Conservation (phyloP, 1,139 yeast genomes). For the Nadsonia starkeyi-henricii region DNA sequence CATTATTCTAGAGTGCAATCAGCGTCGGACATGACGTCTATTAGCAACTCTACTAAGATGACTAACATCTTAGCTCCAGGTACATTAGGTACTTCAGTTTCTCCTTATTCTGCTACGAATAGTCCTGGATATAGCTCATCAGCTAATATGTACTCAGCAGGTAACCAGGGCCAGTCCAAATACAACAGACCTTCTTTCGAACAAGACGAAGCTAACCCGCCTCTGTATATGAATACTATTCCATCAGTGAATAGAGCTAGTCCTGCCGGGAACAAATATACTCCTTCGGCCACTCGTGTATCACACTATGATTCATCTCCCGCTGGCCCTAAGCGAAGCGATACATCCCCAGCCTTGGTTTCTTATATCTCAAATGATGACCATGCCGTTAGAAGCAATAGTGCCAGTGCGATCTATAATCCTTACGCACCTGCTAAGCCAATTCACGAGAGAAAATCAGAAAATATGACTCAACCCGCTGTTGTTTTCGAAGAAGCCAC, state of each 20-base stretch:
- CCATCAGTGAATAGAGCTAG: background rate
- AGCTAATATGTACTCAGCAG: background rate
- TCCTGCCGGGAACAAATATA: background rate
- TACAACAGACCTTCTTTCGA: background rate
- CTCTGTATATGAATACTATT: background rate
- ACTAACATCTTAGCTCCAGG: background rate
- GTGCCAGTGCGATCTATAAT: background rate
- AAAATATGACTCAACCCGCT: background rate
- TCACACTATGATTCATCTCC: too few species aligned
- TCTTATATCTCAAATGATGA: conserved; percentile 1
- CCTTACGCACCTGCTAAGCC: conserved; percentile 1
- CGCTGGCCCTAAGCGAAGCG: too few species aligned
- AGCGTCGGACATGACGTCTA: conserved; percentile 6
- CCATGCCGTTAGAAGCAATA: background rate
- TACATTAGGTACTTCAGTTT: background rate
- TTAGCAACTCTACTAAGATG: background rate
- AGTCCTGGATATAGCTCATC: background rate
- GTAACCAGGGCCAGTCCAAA: background rate
- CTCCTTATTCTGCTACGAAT: background rate
- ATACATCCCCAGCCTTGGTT: too few species aligned
- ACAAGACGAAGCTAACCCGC: background rate
- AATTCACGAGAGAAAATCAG: background rate
- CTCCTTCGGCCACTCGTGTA: background rate
- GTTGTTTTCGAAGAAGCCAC: too few species aligned
- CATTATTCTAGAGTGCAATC: conserved; percentile 7